Conservation (phyloP, 345 rosid genomes). For the Zanthoxylum bungeanum region DNA sequence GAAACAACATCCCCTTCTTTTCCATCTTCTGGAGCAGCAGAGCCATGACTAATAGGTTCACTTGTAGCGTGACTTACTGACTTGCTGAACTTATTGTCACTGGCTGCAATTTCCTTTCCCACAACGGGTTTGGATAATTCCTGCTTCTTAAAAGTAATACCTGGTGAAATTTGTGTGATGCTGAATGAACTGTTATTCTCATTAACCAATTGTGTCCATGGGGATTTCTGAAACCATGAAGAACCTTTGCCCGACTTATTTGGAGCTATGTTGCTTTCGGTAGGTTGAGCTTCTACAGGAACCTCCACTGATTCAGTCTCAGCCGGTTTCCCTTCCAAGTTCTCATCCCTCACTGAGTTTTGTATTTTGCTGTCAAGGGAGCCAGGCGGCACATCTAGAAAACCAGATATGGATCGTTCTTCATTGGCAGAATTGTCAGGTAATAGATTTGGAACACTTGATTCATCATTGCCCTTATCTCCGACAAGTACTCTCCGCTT, state of each 20-base stretch:
- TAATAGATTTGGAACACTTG: slow-evolving; percentile 16
- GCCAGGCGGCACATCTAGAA: slow-evolving; percentile 3
- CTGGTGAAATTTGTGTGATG: slow-evolving; percentile 57
- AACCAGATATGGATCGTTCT: slow-evolving; percentile 20
- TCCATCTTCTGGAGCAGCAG: background rate
- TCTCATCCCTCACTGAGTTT: slow-evolving; percentile 13
- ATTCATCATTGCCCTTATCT: slow-evolving; percentile 12
- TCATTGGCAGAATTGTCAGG: slow-evolving; percentile 11
- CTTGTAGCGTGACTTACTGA: slow-evolving; percentile 7
- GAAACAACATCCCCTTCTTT: slow-evolving; percentile 15
- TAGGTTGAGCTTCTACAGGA: slow-evolving; percentile 23
- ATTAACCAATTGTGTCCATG: slow-evolving; percentile 82
- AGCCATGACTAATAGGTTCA: slow-evolving; percentile 9
- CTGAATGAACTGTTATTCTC: slow-evolving; percentile 52
- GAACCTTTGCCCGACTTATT: slow-evolving; percentile 55
- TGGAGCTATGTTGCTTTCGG: slow-evolving; percentile 16
- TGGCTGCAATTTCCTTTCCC: slow-evolving; percentile 9
- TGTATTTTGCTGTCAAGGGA: slow-evolving; percentile 18
- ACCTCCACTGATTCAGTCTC: slow-evolving; percentile 17
- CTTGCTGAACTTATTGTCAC: slow-evolving; percentile 20
- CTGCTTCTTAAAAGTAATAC: slow-evolving; percentile 24
- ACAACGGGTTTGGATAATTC: slow-evolving; percentile 14
- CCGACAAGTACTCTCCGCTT: slow-evolving; percentile 31
- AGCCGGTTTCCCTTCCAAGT: slow-evolving; percentile 18
- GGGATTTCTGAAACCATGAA: slow-evolving; percentile 70